Evolutionary conservation across 345 rosid genomes (phyloP).

Genomic region (Arabidopsis thaliana): TAIR10.1 NC_003076.8:4167501-4168000

Average conservation of each 20-base stretch:
- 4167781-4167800: neutral
- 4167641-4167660: slow-evolving; percentile 78
- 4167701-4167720: slow-evolving; percentile 69
- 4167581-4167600: neutral
- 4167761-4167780: neutral
- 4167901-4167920: slow-evolving; percentile 48
- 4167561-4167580: slow-evolving; percentile 52
- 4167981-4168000: slow-evolving; percentile 66
- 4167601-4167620: neutral
- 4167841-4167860: slow-evolving; percentile 77
- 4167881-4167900: slow-evolving; percentile 83
- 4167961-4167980: neutral
- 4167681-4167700: slow-evolving; percentile 87
- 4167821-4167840: slow-evolving; percentile 63
- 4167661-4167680: slow-evolving; percentile 86
- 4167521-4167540: slow-evolving; percentile 82
- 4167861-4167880: slow-evolving; percentile 68
- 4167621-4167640: slow-evolving; percentile 3
- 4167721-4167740: slow-evolving; percentile 53
- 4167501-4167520: slow-evolving; percentile 82
- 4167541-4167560: slow-evolving; percentile 73
- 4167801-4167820: slow-evolving; percentile 43
- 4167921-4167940: neutral
- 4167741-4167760: neutral
- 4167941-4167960: slow-evolving; percentile 6